These are phyloP conservation scores for Lachnellula willkommii DNA, from an alignment of 2,329 filamentous ascomycete genomes.

Conservation along the genomic window DNA sequence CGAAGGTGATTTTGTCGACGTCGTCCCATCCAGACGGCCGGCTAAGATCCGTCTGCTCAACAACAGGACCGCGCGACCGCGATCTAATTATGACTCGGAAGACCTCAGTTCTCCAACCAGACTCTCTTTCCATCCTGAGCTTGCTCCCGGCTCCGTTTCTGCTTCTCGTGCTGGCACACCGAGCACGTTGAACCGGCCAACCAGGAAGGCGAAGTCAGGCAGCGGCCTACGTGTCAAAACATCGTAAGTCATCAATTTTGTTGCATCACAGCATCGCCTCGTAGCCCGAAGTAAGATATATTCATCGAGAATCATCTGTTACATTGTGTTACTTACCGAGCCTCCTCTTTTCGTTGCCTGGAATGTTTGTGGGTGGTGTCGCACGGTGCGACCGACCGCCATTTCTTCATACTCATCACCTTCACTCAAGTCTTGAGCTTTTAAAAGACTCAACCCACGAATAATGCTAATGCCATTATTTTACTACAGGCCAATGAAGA, in stretches of 20 bases:
- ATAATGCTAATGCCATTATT: constrained; percentile 20
- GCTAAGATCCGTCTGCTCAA: constrained; percentile 25
- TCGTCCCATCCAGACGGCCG: constrained; percentile 9
- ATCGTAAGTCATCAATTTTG: constrained; percentile 51
- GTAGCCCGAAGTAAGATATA: constrained; percentile 1
- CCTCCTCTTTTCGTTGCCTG: constrained; percentile 15
- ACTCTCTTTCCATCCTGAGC: constrained; percentile 41
- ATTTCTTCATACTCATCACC: constrained; percentile 6
- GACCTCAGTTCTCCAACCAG: constrained; percentile 48
- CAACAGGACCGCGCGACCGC: constrained; percentile 16
- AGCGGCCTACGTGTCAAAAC: constrained; percentile 56
- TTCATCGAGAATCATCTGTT: constrained; percentile 7
- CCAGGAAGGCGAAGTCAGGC: constrained; percentile 56
- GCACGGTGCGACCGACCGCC: constrained; percentile 22
- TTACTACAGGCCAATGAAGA: constrained; percentile 63
- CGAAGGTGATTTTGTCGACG: constrained; percentile 22
- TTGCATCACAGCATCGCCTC: constrained; percentile 9
- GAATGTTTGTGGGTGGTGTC: constrained; percentile 17
- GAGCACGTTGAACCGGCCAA: constrained; percentile 43
- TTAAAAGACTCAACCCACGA: constrained; percentile 1
- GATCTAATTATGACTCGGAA: constrained; percentile 47
- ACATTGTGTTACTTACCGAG: constrained; percentile 10
- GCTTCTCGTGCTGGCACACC: constrained; percentile 59
- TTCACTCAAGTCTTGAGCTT: background rate
- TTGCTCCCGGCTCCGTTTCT: constrained; percentile 41